Conservation (phyloP, 2,329 filamentous ascomycete species). For the Pseudopyrenochaeta lycopersici region DNA sequence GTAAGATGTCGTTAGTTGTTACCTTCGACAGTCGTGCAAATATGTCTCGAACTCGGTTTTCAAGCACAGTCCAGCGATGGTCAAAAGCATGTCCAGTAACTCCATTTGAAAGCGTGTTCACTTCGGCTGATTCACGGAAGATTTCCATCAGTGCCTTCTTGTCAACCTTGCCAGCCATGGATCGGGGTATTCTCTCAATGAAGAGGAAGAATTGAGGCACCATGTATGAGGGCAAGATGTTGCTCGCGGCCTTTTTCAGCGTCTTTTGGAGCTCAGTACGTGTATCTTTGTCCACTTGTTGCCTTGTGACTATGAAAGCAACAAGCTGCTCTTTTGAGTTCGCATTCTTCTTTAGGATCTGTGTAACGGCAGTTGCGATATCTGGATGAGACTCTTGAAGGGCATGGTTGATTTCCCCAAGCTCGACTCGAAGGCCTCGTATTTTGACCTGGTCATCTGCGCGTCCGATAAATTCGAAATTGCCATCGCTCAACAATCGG, state of each 20-base stretch:
- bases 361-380: slow-evolving; percentile 37
- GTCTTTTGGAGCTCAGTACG: slow-evolving; percentile 23
- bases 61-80: slow-evolving; percentile 60
- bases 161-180: slow-evolving; percentile 53
- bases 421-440: slow-evolving; percentile 48
- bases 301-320: slow-evolving; percentile 36
- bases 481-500: slow-evolving; percentile 48
- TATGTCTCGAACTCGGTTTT: slow-evolving; percentile 63
- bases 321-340: slow-evolving; percentile 46
- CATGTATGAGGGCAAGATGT: slow-evolving; percentile 49
- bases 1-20: slow-evolving; percentile 60
- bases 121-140: slow-evolving; percentile 35
- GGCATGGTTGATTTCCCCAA: slow-evolving; percentile 49
- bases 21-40: slow-evolving; percentile 68
- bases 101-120: background rate
- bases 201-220: slow-evolving; percentile 47
- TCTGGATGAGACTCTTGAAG: slow-evolving; percentile 30
- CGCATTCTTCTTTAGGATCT: slow-evolving; percentile 39
- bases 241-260: slow-evolving; percentile 25
- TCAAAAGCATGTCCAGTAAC: slow-evolving; percentile 1
- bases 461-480: slow-evolving; percentile 52
- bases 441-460: slow-evolving; percentile 53
- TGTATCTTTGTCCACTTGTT: slow-evolving; percentile 7
- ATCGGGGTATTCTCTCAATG: slow-evolving; percentile 46
- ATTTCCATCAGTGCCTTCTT: slow-evolving; percentile 41